Evolutionary conservation across 2,329 filamentous ascomycete species (phyloP).

Genomic region (Aspergillus vadensis): DNA sequence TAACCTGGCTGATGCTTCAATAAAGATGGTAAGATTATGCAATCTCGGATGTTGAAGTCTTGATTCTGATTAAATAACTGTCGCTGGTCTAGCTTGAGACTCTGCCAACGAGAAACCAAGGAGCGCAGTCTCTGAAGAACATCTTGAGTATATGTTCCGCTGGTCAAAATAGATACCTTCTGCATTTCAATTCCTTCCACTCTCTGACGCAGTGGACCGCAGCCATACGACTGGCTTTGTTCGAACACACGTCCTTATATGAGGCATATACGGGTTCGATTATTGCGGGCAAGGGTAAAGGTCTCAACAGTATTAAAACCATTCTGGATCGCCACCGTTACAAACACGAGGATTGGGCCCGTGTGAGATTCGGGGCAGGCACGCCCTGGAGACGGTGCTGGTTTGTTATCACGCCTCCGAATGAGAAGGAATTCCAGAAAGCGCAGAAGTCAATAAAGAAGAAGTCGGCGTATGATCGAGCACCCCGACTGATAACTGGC

Average conservation of each 20-base stretch:
- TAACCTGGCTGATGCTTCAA: slow-evolving; percentile 94
- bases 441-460: slow-evolving; percentile 81
- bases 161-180: slow-evolving; percentile 88
- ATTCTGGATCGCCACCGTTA: slow-evolving; percentile 82
- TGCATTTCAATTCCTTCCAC: slow-evolving; percentile 94
- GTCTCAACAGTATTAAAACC: slow-evolving; percentile 81
- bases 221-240: slow-evolving; percentile 90
- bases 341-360: slow-evolving; percentile 86
- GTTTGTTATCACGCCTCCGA: slow-evolving; percentile 90
- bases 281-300: slow-evolving; percentile 90
- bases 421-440: slow-evolving; percentile 88
- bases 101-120: slow-evolving; percentile 75
- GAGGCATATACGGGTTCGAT: slow-evolving; percentile 96
- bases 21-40: slow-evolving; percentile 77
- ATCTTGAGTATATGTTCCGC: slow-evolving; percentile 95
- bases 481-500: slow-evolving; percentile 72
- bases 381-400: slow-evolving; percentile 96
- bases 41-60: not conserved
- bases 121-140: slow-evolving; percentile 83
- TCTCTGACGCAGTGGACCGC: slow-evolving; percentile 95
- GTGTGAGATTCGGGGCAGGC: slow-evolving; percentile 91
- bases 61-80: slow-evolving; percentile 3
- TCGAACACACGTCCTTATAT: slow-evolving; percentile 87
- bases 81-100: slow-evolving; percentile 72
- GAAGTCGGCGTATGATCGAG: slow-evolving; percentile 78